Conservation (phyloP, 768 basidiomycete species). For the Suillus placidus region DNA sequence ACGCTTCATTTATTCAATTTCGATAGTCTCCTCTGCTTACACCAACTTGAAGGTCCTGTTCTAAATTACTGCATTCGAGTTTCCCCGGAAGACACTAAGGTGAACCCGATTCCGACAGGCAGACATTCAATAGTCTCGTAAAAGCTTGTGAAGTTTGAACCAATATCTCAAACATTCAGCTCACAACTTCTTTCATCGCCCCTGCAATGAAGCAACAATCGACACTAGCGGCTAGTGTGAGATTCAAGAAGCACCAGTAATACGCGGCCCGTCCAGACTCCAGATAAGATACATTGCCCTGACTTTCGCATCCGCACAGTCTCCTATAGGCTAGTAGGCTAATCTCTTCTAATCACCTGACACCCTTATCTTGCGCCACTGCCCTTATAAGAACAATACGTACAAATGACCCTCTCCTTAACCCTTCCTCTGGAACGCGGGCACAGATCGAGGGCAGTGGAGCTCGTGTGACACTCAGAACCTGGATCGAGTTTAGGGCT, state of each 20-base stretch:
- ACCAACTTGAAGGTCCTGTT: neutral
- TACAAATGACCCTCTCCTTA: neutral
- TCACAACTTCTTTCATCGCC: neutral
- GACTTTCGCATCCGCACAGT: neutral
- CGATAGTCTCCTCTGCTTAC: neutral
- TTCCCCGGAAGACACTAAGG: neutral
- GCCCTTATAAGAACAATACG: neutral
- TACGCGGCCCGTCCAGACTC: neutral
- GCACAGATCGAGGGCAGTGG: constrained; percentile 2
- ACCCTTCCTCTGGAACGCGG: neutral
- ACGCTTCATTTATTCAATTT: neutral
- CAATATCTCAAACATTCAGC: neutral
- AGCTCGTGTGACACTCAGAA: neutral
- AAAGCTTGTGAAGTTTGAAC: neutral
- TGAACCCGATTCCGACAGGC: neutral
- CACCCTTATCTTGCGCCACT: constrained; percentile 4
- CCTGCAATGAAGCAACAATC: neutral
- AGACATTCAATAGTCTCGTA: neutral
- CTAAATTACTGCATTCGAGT: neutral
- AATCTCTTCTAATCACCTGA: constrained; percentile 1
- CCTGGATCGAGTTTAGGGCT: neutral
- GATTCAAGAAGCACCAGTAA: neutral
- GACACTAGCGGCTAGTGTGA: neutral
- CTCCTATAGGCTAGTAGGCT: too few species aligned
- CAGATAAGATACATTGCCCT: neutral